phyloP scores from a whole-genome alignment of 202 grass and related monocot genomes.

The Zoysia matrella region DNA sequence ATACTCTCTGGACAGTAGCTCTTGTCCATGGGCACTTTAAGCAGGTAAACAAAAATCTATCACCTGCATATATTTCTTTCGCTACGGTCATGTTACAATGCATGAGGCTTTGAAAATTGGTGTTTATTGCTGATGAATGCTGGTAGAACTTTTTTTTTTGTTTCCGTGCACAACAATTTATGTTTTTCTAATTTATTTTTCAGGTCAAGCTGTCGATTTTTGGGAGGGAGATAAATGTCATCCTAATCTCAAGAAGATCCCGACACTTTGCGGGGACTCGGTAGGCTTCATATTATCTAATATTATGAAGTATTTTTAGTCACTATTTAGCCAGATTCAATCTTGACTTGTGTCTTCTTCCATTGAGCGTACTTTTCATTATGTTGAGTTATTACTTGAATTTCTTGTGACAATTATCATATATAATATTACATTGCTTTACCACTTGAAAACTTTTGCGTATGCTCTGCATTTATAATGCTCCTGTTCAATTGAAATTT shows the following conservation, averaged over 20 bases:
- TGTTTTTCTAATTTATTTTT: slow-evolving; percentile 10
- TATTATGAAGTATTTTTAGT: slow-evolving; percentile 13
- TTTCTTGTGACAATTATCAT: neutral
- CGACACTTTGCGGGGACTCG: slow-evolving; percentile 95
- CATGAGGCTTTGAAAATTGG: slow-evolving; percentile 3
- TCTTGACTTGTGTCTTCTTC: slow-evolving; percentile 26
- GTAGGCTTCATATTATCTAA: slow-evolving; percentile 54
- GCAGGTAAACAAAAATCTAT: slow-evolving; percentile 55
- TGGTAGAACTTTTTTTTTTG: neutral
- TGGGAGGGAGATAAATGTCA: slow-evolving; percentile 81
- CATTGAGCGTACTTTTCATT: slow-evolving; percentile 1
- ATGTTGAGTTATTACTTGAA: slow-evolving; percentile 24
- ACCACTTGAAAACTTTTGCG: neutral
- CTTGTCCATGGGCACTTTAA: slow-evolving; percentile 97
- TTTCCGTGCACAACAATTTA: no score
- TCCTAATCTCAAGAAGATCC: slow-evolving; percentile 86
- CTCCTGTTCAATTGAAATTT: slow-evolving; percentile 26
- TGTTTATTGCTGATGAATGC: neutral
- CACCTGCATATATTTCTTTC: neutral
- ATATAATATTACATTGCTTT: no score
- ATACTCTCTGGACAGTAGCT: slow-evolving; percentile 90
- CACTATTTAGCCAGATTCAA: slow-evolving; percentile 11
- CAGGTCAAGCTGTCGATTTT: slow-evolving; percentile 88
- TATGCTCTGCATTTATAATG: neutral
- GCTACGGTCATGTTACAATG: neutral